A percentile compares a stretch with the other conserved stretches of the same genome.
Conservation (phyloP, 2,329 filamentous ascomycete genomes). For the Calcarisporium arbuscula region DNA sequence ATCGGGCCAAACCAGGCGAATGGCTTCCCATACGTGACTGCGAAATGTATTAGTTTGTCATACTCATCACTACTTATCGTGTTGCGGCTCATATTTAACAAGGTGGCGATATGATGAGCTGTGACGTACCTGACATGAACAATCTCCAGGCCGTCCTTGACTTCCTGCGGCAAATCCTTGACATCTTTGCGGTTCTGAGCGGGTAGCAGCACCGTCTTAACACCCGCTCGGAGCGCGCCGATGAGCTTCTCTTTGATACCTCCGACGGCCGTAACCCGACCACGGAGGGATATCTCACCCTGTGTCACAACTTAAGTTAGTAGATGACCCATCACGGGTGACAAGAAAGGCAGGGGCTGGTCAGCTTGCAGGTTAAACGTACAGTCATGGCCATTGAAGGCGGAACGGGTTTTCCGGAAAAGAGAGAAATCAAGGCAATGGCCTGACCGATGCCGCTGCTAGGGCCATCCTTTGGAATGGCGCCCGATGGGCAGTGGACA, state of each 20-base stretch:
- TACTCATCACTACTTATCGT: no score
- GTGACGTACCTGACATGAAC: constrained; percentile 72
- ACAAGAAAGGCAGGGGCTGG: constrained; percentile 6
- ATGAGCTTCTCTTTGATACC: constrained; percentile 99
- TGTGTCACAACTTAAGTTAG: constrained; percentile 26
- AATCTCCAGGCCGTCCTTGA: constrained; percentile 80
- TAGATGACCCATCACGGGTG: constrained; percentile 10
- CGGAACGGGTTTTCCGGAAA: constrained; percentile 78
- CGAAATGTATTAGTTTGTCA: constrained; percentile 23
- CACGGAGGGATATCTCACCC: constrained; percentile 72
- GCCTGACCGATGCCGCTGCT: constrained; percentile 90
- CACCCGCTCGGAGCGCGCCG: constrained; percentile 83
- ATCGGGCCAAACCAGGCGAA: constrained; percentile 88
- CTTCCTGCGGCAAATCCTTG: constrained; percentile 84
- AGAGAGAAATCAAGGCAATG: constrained; percentile 84
- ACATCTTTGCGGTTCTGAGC: constrained; percentile 87
- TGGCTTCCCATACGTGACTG: constrained; percentile 90
- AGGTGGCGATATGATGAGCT: constrained; percentile 20
- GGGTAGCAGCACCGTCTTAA: constrained; percentile 88
- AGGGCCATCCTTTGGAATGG: constrained; percentile 88
- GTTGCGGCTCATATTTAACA: no score
- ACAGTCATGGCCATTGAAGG: constrained; percentile 94
- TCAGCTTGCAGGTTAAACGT: constrained; percentile 23
- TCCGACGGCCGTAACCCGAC: constrained; percentile 86
- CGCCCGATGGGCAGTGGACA: constrained; percentile 90